Conservation (phyloP, 768 basidiomycete genomes). For the Hericium erinaceus region DNA sequence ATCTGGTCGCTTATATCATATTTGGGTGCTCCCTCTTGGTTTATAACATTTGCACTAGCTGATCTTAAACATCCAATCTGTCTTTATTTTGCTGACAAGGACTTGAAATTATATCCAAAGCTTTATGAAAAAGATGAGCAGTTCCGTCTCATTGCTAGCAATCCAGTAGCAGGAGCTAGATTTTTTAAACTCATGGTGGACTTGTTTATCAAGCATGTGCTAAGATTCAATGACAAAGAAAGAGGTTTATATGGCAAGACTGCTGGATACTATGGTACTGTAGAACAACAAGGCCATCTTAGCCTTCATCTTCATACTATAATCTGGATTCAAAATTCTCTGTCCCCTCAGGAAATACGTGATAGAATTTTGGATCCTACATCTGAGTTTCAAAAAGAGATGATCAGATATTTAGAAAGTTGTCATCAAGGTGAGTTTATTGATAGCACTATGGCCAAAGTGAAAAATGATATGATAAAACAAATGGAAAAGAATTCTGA, state of each 20-base stretch:
- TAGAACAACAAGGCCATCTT: constrained; percentile 5
- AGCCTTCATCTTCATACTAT: constrained; percentile 16
- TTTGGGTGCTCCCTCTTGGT: constrained; percentile 13
- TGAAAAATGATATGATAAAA: background rate
- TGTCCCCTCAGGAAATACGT: constrained; percentile 12
- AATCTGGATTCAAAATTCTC: constrained; percentile 8
- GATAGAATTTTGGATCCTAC: constrained; percentile 5
- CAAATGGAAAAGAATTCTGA: no score
- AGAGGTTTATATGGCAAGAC: constrained; percentile 13
- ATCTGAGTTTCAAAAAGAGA: constrained; percentile 5
- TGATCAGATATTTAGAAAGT: constrained; percentile 10
- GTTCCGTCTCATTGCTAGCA: constrained; percentile 1
- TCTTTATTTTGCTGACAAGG: constrained; percentile 11
- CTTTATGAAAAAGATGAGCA: background rate
- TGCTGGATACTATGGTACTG: constrained; percentile 16
- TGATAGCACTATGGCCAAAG: background rate
- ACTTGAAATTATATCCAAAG: background rate
- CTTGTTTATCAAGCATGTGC: constrained; percentile 10
- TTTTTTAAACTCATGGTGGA: constrained; percentile 14
- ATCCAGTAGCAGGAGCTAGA: constrained; percentile 12
- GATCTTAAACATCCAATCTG: constrained; percentile 14
- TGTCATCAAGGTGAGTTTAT: constrained; percentile 11
- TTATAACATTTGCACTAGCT: constrained; percentile 16
- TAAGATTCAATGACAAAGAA: background rate
- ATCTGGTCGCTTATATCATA: constrained; percentile 11